A percentile compares a stretch with the other conserved stretches of the same genome.
These are phyloP conservation scores for Claviceps sp. DNA, from an alignment of 2,329 filamentous ascomycete species.

Conservation along the genomic window DNA sequence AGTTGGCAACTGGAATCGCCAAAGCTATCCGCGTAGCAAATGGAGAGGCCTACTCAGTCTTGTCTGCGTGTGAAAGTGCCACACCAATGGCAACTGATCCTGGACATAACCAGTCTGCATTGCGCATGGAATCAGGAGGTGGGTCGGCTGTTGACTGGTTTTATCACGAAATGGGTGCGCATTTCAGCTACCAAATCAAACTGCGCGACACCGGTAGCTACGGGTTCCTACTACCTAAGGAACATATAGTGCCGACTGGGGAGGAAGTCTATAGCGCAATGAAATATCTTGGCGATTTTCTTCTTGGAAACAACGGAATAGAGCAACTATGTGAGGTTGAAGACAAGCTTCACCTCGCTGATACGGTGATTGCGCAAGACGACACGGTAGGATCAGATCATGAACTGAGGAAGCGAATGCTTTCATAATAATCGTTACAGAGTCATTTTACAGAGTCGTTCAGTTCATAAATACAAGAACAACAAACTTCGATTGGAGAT, in stretches of 20 bases:
- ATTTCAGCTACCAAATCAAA: slow-evolving; percentile 88
- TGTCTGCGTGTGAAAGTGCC: slow-evolving; percentile 77
- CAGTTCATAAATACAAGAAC: neutral
- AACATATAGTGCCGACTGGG: slow-evolving; percentile 79
- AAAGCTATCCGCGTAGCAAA: slow-evolving; percentile 78
- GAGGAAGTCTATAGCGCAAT: slow-evolving; percentile 77
- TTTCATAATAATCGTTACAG: slow-evolving; percentile 12
- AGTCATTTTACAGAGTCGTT: no score
- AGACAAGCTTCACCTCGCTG: slow-evolving; percentile 10
- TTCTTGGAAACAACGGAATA: slow-evolving; percentile 57
- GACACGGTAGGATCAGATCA: slow-evolving; percentile 9
- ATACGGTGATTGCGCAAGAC: slow-evolving; percentile 2
- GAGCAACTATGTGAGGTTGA: slow-evolving; percentile 26
- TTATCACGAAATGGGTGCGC: slow-evolving; percentile 71
- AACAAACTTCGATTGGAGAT: neutral
- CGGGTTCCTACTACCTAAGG: slow-evolving; percentile 76
- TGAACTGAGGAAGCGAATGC: slow-evolving; percentile 19
- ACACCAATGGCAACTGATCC: slow-evolving; percentile 23
- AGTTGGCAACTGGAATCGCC: slow-evolving; percentile 74
- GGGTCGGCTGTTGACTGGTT: slow-evolving; percentile 92
- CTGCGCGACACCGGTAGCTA: slow-evolving; percentile 87
- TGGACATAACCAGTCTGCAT: slow-evolving; percentile 10
- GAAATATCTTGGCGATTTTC: slow-evolving; percentile 70
- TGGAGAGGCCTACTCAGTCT: slow-evolving; percentile 62
- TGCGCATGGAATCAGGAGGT: slow-evolving; percentile 58